These are phyloP conservation scores for Diaporthe amygdali DNA, from an alignment of 2,329 filamentous ascomycete species.

Conservation along the genomic window DNA sequence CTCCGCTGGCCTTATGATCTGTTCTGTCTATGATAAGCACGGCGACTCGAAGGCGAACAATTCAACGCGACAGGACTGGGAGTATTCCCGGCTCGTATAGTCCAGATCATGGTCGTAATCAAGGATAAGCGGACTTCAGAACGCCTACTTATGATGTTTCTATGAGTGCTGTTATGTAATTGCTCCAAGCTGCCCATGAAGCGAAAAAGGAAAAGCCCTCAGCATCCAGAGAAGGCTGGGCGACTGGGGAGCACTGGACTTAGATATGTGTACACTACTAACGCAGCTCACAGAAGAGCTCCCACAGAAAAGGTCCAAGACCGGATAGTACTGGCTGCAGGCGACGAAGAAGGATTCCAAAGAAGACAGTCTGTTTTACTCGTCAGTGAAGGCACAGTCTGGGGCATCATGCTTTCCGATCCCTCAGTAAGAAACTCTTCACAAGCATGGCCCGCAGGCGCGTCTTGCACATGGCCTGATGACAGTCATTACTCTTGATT, in stretches of 20 bases:
- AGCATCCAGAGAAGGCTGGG: neutral
- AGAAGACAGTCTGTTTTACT: neutral
- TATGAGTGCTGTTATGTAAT: neutral
- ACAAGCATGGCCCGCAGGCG: neutral
- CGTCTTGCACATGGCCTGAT: neutral
- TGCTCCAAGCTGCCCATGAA: too few species aligned
- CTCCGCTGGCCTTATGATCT: neutral
- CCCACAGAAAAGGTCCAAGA: neutral
- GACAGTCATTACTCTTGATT: neutral
- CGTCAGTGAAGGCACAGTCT: neutral
- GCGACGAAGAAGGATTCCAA: neutral
- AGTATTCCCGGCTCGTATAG: neutral
- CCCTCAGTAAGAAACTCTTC: neutral
- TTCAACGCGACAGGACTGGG: neutral
- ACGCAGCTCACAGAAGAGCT: neutral
- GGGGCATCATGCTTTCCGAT: neutral
- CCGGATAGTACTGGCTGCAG: neutral
- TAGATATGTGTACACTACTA: neutral
- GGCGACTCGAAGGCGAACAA: neutral
- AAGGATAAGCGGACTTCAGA: neutral
- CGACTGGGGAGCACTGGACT: too few species aligned
- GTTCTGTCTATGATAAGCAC: neutral
- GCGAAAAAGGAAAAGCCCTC: too few species aligned
- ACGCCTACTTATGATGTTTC: neutral
- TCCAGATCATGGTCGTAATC: neutral